Base-by-base conservation (phyloP, 2,329 filamentous ascomycete genomes). In the Thermoascus crustaceus region DNA sequence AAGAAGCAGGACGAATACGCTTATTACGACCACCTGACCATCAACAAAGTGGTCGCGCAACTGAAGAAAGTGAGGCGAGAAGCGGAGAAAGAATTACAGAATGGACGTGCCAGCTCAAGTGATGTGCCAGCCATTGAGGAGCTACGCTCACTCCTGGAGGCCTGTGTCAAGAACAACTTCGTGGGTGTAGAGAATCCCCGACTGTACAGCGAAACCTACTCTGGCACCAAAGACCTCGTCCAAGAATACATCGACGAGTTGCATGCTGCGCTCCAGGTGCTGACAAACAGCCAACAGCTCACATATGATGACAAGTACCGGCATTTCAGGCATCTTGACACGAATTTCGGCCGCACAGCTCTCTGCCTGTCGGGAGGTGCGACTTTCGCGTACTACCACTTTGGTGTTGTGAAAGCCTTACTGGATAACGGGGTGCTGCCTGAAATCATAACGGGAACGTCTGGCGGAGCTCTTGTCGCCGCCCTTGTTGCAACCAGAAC, bases 101-200 rank as follows among this genome's bases (percentile, higher is more conserved):
- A 49, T 19, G 49, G 45, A 4, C 34, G 35, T 39, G 32, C 48
- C 6, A 44, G 42, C 17, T 38, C 46, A 13, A 43, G 42, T 11
- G 57, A 62, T 6, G 57, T 64, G 32, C 67, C 73, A 39, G 72
- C 80, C 0, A 68, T 86, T 2, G 82, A 89, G 43, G 85, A 91
- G 36, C 69, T 98, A 36, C 81, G 79, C 42, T 73, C 73, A 1
- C 63, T 96, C 40, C 68, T 93, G 13, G 86, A 94, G 64, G 85
- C 85, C 9, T 96, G 88, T 56, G 82, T 95, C 49, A 98, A 95
- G 72, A 94, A 88, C 62, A 96, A 98, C 55, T 98, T 96, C 61
- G 86, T 85, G 11, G 91, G 91, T 0, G 80, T 94, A 9, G 91
- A 98, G 60, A 96, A 94, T 51, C 79, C 89, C 7, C 76, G 86